These are phyloP conservation scores for Aspergillus chevalieri DNA, from an alignment of 2,329 filamentous ascomycete genomes.

Conservation along the genomic window DNA sequence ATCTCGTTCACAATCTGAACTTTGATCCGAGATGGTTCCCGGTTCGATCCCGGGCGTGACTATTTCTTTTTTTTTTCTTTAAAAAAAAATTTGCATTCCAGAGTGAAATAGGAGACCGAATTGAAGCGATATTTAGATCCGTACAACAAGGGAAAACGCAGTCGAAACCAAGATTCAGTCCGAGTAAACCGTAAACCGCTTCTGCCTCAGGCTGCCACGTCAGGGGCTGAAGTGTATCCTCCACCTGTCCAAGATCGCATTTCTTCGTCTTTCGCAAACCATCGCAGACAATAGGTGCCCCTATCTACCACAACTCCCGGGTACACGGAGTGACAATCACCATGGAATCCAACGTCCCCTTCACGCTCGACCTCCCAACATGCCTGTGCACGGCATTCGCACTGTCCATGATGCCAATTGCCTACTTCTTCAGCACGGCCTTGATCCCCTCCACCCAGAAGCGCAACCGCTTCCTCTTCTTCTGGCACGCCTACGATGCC, in stretches of 20 bases:
- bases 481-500: slow-evolving; percentile 92
- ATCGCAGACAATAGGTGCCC: neutral
- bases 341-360: slow-evolving; percentile 20
- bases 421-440: slow-evolving; percentile 44
- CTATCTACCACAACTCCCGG: neutral
- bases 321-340: neutral
- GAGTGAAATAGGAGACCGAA: neutral
- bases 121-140: slow-evolving; percentile 1
- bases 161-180: neutral
- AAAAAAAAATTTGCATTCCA: slow-evolving; percentile 2
- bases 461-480: slow-evolving; percentile 68
- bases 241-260: neutral
- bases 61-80: slow-evolving; percentile 16
- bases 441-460: slow-evolving; percentile 51
- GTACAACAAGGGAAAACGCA: slow-evolving; percentile 1
- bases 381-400: slow-evolving; percentile 50
- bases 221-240: neutral
- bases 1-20: slow-evolving; percentile 32
- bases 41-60: slow-evolving; percentile 35
- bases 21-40: slow-evolving; percentile 32
- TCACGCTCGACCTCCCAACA: slow-evolving; percentile 41
- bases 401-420: slow-evolving; percentile 49
- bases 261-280: neutral
- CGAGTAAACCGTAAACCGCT: neutral
- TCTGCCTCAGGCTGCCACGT: neutral